Evolutionary conservation across 345 rosid genomes (phyloP), one percentile per base, ranked within the genome.

Genomic region (Carallia pectinifolia): DNA sequence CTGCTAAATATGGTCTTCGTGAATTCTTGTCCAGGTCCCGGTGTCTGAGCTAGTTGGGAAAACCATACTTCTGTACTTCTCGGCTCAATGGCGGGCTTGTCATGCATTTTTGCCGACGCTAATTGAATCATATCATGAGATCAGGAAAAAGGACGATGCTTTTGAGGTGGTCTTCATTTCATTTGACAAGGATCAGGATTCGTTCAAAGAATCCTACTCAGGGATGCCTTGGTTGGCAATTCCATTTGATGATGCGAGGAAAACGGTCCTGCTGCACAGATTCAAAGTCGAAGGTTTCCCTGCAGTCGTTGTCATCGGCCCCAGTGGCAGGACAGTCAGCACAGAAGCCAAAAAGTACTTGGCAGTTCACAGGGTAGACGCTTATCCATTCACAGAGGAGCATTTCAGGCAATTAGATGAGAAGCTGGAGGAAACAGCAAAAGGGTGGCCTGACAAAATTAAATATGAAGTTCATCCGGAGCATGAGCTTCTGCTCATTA

Each of bases 221-320:
- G 76, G 75, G 61, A 86, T 91, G 87, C 93, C 96, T 0, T 89
- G 92, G 81, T 62, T 89, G 67, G 89, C 95, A 12, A 88, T 86
- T 72, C 92, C 97, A 1, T 91, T 79, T 53, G 85, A 87, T 52
- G 88, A 88, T 74, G 68, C 68, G 9, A 86, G 93, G 85, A 87
- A 83, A 73, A 1, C 73, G 4, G 76, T 72, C 44, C 71, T 87
- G 67, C 76, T 70, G 36, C 59, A 36, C 50, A 84, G 77, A 72
- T 91, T 89, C 77, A 87, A 77, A 65, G 83, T 83, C 56, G 9
- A n/a, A 39, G 88, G 91, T 58, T 85, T 86, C 36, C 92, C 95
- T 69, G 74, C 79, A 83, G 82, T 81, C 16, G 67, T 81, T 44
- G 85, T 84, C 37, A 59, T 86, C 18, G 89, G 87, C 67, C 82